These are phyloP conservation scores for Talaromyces sp. DNA, from an alignment of 2,329 filamentous ascomycete genomes.

Conservation along the genomic window DNA sequence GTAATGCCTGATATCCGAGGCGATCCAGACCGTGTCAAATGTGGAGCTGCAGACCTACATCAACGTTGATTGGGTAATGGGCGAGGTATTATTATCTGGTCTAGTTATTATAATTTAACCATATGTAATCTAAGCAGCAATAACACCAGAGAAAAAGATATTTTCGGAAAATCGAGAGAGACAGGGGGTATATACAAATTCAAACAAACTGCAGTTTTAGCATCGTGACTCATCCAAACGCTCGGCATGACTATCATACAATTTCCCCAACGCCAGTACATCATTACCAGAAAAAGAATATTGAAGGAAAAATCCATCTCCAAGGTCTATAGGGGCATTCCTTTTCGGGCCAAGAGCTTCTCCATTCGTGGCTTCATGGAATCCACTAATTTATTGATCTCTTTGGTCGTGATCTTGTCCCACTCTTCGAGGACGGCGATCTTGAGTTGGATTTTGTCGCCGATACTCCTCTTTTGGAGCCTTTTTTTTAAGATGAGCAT, in stretches of 20 bases:
- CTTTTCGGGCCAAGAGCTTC: slow-evolving; percentile 7
- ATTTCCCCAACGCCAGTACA: neutral
- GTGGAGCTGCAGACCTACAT: neutral
- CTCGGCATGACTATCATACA: neutral
- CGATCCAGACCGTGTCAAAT: neutral
- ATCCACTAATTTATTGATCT: slow-evolving; percentile 14
- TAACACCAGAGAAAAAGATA: neutral
- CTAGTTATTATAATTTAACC: neutral
- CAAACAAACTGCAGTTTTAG: neutral
- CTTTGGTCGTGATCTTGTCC: slow-evolving; percentile 11
- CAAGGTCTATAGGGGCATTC: slow-evolving; percentile 10
- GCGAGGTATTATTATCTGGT: neutral
- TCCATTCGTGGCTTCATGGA: slow-evolving; percentile 13
- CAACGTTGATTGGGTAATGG: neutral
- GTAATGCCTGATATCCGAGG: neutral
- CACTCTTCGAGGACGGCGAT: slow-evolving; percentile 12
- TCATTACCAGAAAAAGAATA: neutral
- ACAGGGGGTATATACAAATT: neutral
- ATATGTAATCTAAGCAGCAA: neutral
- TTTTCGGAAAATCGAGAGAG: neutral
- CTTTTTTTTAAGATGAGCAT: slow-evolving; percentile 12
- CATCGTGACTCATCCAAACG: neutral
- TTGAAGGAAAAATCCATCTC: neutral
- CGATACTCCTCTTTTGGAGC: slow-evolving; percentile 11
- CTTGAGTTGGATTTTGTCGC: slow-evolving; percentile 9